phyloP scores from a whole-genome alignment of 192 early-diverging fungal genomes.

The Glomus cerebriforme region DNA sequence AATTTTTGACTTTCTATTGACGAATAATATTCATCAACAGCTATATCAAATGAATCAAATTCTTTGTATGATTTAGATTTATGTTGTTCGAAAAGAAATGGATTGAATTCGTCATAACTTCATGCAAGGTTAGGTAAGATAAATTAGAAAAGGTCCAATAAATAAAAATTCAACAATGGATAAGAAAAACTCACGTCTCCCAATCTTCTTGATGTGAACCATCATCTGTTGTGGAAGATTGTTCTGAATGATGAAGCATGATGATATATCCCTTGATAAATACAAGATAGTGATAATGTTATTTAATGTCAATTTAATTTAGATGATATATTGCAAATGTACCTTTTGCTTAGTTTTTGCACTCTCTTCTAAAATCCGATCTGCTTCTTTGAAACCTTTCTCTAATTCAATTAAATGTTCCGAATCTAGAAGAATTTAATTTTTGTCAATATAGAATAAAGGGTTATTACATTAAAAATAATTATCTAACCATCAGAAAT shows the following conservation, averaged over 20 bases:
- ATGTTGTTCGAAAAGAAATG: constrained; percentile 71
- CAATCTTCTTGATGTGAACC: constrained; percentile 33
- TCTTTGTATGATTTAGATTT: constrained; percentile 51
- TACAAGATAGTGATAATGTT: not conserved
- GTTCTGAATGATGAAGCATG: constrained; percentile 46
- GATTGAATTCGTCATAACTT: constrained; percentile 73
- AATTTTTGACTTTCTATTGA: constrained; percentile 86
- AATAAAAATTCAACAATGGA: not conserved
- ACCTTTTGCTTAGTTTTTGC: constrained; percentile 48
- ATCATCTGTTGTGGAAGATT: constrained; percentile 40
- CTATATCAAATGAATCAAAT: constrained; percentile 76
- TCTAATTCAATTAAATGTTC: constrained; percentile 62
- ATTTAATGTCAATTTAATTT: not conserved
- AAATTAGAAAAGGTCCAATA: not conserved
- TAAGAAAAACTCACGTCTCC: not conserved
- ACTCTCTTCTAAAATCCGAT: constrained; percentile 63
- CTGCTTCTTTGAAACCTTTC: constrained; percentile 69
- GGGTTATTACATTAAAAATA: no score
- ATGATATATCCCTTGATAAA: constrained; percentile 64
- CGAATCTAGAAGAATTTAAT: constrained; percentile 45
- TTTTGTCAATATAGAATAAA: not conserved
- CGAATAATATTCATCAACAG: constrained; percentile 93
- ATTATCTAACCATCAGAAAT: constrained; percentile 43
- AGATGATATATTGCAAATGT: not conserved
- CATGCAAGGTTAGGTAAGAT: no score